Base-by-base conservation (phyloP, 1,284 basidiomycete species). In the Fomes fomentarius region DNA sequence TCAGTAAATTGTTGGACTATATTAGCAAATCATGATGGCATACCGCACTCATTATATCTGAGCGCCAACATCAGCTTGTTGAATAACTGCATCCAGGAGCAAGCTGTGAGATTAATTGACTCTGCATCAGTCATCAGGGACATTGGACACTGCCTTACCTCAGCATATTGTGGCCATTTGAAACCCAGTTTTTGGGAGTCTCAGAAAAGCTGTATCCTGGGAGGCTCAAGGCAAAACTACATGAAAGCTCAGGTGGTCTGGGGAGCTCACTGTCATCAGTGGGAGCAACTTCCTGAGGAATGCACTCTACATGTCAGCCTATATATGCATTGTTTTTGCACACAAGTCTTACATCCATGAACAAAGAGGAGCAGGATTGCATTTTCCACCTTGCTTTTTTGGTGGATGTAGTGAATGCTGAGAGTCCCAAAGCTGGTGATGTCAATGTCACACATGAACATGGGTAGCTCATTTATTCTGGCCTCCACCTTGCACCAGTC, bases 291-390 rank as follows among this genome's bases (percentile, higher is more conserved):
- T 74, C 21, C 73, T 74, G 40, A 3, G 4, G 21, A 21, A 24
- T 14, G 50, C 35, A 15, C 19, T 28, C 14, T 12, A 15, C 14
- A 42, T 5, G 48, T 38, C 15, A 50, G 21, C 38, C 21, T 38
- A 28, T 17, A 38, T 10, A 14, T 14, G 22, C 37, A 12, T 14
- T 6, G 10, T 4, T 17, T 24, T 17, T 19, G 10, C 8, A 35
- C 5, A 12, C 17, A 4, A 47, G 15, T 73, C 76, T 58, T 54
- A 80, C 80, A 83, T 19, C 80, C 80, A 62, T 83, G 81, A 11
- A 80, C 74, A 55, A 82, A 82, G 7, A 82, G 62, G 22, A 83
- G 61, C 4, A 81, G 81, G 26, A 83, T 75, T 0, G 81, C 80
- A 19, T 67, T 65, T 47, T 66, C 62, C 4, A 69, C 60, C 17